Evolutionary conservation across 176 grass and related monocot species (phyloP), one percentile per base, ranked within the genome.

Genomic region (Guadua angustifolia): DNA sequence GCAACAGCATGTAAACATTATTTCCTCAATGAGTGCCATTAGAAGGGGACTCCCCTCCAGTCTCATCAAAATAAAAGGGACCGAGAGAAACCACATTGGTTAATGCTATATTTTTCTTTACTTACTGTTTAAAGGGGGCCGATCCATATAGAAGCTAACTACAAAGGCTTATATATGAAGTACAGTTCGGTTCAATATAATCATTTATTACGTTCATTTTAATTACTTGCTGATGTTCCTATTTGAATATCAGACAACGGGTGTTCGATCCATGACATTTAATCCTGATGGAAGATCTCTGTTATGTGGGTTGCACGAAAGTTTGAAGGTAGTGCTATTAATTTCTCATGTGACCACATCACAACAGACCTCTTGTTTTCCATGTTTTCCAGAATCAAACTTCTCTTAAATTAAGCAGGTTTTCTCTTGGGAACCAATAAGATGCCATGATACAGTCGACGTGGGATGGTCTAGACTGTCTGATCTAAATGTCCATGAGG

Each of bases 381-480:
- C 69, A 12, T 75, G 47, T 56, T 43, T 87, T 78, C 56, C 26
- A 83, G 21, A 65, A 66, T 72, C 88, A 61, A 85, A 61, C 47
- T 82, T 73, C 44, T 89, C 26, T 81, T 69, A 55, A 71, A 46
- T 77, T 89, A 76, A 22, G 43, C 77, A 95, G 97, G 86, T 95
- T 89, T 95, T 92, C 78, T 99, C 93, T 16, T 99, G 97, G 97
- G 97, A 96, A 69, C 97, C 97, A 89, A 89, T 94, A 87, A 94
- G 89, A 91, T 92, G 91, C 70, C 89, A 92, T 82, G 97, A 99
- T 70, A 90, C 97, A 74, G 91, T 99, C 7, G 97, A 96, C 87
- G 91, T 99, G 42, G 97, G 97, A 64, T 99, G 97, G 97, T 99
- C 97, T 71, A 95, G 78, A 88, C 43, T 99, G 69, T 95, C 97